phyloP scores from a whole-genome alignment of 495 filamentous ascomycete species.

The Neurospora africana region DNA sequence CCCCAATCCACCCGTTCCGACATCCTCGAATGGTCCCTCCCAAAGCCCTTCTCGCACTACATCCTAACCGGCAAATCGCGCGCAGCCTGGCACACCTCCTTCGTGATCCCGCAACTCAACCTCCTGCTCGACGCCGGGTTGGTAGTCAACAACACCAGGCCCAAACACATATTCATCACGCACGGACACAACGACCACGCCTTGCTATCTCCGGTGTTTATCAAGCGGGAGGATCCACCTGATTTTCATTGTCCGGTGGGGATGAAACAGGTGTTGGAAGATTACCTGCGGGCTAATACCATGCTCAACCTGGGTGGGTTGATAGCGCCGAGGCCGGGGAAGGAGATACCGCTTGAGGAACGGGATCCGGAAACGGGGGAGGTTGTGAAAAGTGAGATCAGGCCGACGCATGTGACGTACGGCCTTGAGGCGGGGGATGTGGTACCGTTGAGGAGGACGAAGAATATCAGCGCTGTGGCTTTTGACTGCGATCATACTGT shows the following conservation, averaged over 20 bases:
- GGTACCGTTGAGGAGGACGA: conserved; percentile 14
- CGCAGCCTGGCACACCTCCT: conserved; percentile 34
- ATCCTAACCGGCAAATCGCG: conserved; percentile 27
- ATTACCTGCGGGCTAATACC: conserved; percentile 18
- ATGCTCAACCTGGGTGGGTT: conserved; percentile 20
- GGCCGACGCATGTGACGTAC: conserved; percentile 20
- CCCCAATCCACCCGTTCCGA: conserved; percentile 26
- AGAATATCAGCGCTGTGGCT: conserved; percentile 18
- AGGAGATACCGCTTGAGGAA: neutral
- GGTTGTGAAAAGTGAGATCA: neutral
- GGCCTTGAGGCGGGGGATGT: conserved; percentile 9
- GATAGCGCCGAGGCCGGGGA: conserved; percentile 4
- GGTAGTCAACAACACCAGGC: conserved; percentile 23
- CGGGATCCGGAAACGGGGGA: neutral
- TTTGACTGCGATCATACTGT: conserved; percentile 28
- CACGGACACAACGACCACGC: conserved; percentile 33
- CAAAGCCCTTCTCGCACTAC: conserved; percentile 23
- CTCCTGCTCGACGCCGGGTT: conserved; percentile 30
- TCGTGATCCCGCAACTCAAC: conserved; percentile 28
- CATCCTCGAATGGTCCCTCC: conserved; percentile 28
- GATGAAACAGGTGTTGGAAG: conserved; percentile 19
- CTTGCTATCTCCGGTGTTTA: conserved; percentile 21
- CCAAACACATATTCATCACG: conserved; percentile 33
- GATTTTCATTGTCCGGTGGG: conserved; percentile 25
- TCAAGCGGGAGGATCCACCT: conserved; percentile 22